These are phyloP conservation scores for Priceomyces melissophilus DNA, from an alignment of 805 yeast species.

Conservation along the genomic window DNA sequence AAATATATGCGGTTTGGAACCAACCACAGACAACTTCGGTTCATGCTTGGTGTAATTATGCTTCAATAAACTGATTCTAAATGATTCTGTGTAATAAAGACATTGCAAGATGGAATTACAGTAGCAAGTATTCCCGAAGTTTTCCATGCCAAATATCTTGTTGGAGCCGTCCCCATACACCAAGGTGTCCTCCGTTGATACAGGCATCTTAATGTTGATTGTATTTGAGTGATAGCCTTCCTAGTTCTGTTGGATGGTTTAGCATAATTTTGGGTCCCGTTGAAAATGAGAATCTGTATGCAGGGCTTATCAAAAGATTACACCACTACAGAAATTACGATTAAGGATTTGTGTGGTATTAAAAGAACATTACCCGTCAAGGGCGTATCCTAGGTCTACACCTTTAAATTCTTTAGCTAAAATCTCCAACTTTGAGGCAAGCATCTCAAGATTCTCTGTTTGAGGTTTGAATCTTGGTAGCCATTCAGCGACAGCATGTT, in stretches of 20 bases:
- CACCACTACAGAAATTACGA: too few relatives aligned
- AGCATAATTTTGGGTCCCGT: too few relatives aligned
- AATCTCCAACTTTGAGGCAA: conserved; percentile 26
- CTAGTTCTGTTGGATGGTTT: too few relatives aligned
- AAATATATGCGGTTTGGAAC: conserved; percentile 33
- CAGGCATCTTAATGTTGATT: background rate
- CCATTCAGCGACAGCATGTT: conserved; percentile 52
- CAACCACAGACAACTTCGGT: conserved; percentile 24
- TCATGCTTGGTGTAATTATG: conserved; percentile 32
- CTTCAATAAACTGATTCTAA: conserved; percentile 44
- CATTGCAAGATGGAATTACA: conserved; percentile 92
- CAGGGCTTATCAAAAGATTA: too few relatives aligned
- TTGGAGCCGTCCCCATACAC: conserved; percentile 68
- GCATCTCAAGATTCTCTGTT: conserved; percentile 23
- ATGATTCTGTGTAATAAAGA: conserved; percentile 67
- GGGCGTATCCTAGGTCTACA: conserved; percentile 33
- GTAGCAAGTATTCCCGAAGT: conserved; percentile 90
- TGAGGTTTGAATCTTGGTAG: conserved; percentile 31
- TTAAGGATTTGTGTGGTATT: too few relatives aligned
- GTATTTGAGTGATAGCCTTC: too few relatives aligned
- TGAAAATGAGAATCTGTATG: too few relatives aligned
- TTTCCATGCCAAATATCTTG: conserved; percentile 77
- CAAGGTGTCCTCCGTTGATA: conserved; percentile 9
- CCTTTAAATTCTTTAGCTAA: conserved; percentile 29
- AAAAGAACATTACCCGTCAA: conserved; percentile 36